These are phyloP conservation scores for Gymnopilus junonius DNA, from an alignment of 768 basidiomycete species.

Conservation along the genomic window DNA sequence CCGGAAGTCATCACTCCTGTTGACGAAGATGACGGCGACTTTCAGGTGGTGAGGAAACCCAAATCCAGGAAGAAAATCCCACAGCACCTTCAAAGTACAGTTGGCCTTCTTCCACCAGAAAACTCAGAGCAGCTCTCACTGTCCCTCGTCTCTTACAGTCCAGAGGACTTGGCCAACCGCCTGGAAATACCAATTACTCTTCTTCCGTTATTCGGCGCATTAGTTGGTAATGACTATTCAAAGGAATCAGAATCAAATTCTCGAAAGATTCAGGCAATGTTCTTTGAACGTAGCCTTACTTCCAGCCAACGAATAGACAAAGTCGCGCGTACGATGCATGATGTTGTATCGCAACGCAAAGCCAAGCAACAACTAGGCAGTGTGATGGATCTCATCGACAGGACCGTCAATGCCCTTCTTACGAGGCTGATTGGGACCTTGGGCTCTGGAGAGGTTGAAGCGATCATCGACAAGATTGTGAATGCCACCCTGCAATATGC, in stretches of 20 bases:
- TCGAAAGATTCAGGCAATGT: conserved; percentile 59
- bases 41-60: conserved; percentile 58
- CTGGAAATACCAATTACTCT: conserved; percentile 70
- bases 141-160: conserved; percentile 63
- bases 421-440: conserved; percentile 50
- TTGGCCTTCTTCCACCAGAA: conserved; percentile 60
- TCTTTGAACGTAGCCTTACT: conserved; percentile 67
- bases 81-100: conserved; percentile 29
- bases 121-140: conserved; percentile 49
- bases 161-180: conserved; percentile 62
- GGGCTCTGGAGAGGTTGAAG: conserved; percentile 66
- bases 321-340: conserved; percentile 60
- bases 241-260: conserved; percentile 50
- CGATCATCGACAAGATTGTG: conserved; percentile 69
- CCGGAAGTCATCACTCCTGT: conserved; percentile 30
- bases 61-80: conserved; percentile 52
- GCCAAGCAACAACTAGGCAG: conserved; percentile 61
- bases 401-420: conserved; percentile 64
- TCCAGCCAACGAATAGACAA: conserved; percentile 68
- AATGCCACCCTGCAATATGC: conserved; percentile 80
- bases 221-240: conserved; percentile 84
- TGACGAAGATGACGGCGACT: conserved; percentile 53
- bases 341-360: conserved; percentile 56
- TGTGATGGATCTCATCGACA: conserved; percentile 80
- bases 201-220: conserved; percentile 76